These are phyloP conservation scores for Epichloe gansuensis DNA, from an alignment of 2,329 filamentous ascomycete species.

Conservation along the genomic window DNA sequence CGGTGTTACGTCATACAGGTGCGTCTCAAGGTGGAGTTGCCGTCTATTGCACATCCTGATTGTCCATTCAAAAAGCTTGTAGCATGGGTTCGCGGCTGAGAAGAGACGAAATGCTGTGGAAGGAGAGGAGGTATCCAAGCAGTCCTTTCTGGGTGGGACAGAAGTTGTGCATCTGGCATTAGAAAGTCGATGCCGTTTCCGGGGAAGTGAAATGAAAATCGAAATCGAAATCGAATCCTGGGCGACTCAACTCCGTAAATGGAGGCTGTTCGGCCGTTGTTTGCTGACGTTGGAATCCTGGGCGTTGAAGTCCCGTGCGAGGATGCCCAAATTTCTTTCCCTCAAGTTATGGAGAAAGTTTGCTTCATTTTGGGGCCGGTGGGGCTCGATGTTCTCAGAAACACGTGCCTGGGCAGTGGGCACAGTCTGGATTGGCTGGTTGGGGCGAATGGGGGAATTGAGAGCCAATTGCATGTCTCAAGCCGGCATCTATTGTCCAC, in stretches of 20 bases:
- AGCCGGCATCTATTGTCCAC: no score
- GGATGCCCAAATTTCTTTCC: not conserved
- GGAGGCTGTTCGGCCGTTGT: not conserved
- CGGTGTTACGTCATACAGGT: conserved; percentile 4
- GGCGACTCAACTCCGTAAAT: not conserved
- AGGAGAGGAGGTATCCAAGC: not conserved
- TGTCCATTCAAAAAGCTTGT: not conserved
- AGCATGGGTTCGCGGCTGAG: conserved; percentile 5
- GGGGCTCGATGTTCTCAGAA: not conserved
- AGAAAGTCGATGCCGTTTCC: not conserved
- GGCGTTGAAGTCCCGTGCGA: not conserved
- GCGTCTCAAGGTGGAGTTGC: conserved; percentile 1
- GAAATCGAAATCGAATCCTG: not conserved
- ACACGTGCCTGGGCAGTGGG: no score
- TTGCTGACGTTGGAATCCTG: not conserved
- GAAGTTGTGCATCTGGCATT: not conserved
- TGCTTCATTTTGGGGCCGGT: not conserved
- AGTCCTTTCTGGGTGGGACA: not conserved
- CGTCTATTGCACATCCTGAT: conserved; percentile 3
- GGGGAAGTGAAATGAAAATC: not conserved
- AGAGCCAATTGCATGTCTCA: no score
- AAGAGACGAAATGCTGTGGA: conserved; percentile 14
- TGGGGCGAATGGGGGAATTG: not conserved
- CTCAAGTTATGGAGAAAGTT: not conserved
- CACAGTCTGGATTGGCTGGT: not conserved